Base-by-base conservation (phyloP, 2,329 filamentous ascomycete genomes). In the Ophiostoma australiae region DNA sequence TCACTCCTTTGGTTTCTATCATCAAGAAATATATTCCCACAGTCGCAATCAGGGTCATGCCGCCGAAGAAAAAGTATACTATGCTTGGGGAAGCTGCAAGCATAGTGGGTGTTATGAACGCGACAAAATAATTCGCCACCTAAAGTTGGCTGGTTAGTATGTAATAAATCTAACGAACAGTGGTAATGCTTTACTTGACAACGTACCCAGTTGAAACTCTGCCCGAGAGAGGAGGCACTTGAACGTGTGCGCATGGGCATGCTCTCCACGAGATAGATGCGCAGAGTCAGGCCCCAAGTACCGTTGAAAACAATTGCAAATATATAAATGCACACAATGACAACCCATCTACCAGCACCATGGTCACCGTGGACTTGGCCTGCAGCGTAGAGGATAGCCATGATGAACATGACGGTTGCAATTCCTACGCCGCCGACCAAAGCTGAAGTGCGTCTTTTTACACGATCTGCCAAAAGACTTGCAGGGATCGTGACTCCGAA, bases 241-340 rank as follows among this genome's bases (percentile, higher is more conserved):
- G 66, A 67, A 6, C 66, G 66, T 7, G 66, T 67, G 4, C 66
- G n/a, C 66, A 67, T 67, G 11, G 66, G 66, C 66, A 67, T 67
- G 23, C 39, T 67, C 66, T 67, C 66, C 37, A 67, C 66, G 39
- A 67, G 66, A 48, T 67, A 67, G 7, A 67, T 20, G 6, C 66
- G 66, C 11, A 67, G 39, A 7, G 39, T 67, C 6, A 67, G 5
- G 4, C 39, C 66, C 66, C 66, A 67, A 11, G 66, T 67, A 15
- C 37, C 66, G 27, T 20, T 67, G 39, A 67, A 67, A 23, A 67
- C 20, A 31, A 67, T 44, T 20, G 66, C 66, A 20, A 67, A 67
- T 27, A 67, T 15, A 39, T 67, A 67, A 11, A 67, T 67, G 66
- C 37, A 67, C 37, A 67, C 66, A 67, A 67, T 67, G 15, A 67